Percentiles rank a stretch among this genome's conserved stretches.
Evolutionary conservation across 768 basidiomycete genomes (phyloP).

Genomic region (Pleurotus cornucopiae): DNA sequence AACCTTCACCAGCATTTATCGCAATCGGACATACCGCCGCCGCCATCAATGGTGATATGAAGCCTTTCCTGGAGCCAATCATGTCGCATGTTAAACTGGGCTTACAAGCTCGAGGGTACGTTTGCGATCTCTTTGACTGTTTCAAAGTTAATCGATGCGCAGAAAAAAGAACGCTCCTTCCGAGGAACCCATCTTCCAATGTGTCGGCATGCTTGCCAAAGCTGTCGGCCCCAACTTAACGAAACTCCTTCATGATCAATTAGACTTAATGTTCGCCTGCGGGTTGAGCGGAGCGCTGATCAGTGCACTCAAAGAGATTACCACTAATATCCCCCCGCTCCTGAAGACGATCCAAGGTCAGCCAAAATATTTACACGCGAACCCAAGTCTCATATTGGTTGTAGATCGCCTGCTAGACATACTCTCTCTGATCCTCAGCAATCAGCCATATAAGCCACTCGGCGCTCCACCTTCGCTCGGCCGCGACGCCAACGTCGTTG

Average conservation of each 20-base stretch:
- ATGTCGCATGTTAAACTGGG: slow-evolving; percentile 87
- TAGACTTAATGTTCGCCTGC: slow-evolving; percentile 94
- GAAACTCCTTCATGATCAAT: slow-evolving; percentile 91
- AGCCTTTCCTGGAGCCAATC: slow-evolving; percentile 88
- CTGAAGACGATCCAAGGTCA: slow-evolving; percentile 89
- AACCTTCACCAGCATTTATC: slow-evolving; percentile 65
- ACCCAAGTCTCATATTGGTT: background rate
- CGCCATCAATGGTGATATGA: slow-evolving; percentile 92
- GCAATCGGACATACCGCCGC: slow-evolving; percentile 95
- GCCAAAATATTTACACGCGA: slow-evolving; percentile 5
- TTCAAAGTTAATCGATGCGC: background rate
- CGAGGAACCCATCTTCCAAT: slow-evolving; percentile 96
- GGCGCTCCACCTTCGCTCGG: slow-evolving; percentile 72
- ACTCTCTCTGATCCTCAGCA: slow-evolving; percentile 75
- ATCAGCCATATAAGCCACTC: slow-evolving; percentile 81
- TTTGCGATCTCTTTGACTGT: background rate
- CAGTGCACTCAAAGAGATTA: slow-evolving; percentile 80
- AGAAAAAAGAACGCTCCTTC: slow-evolving; percentile 88
- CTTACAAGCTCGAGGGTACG: slow-evolving; percentile 81
- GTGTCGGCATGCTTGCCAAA: slow-evolving; percentile 91
- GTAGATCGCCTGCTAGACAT: slow-evolving; percentile 87
- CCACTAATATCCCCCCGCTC: slow-evolving; percentile 83
- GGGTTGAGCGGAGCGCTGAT: slow-evolving; percentile 88
- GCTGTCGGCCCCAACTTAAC: slow-evolving; percentile 96
- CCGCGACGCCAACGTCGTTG: slow-evolving; percentile 46